A percentile compares a stretch with the other conserved stretches of the same genome.
Evolutionary conservation across 495 filamentous ascomycete species (phyloP).

Genomic region (Evernia prunastri): DNA sequence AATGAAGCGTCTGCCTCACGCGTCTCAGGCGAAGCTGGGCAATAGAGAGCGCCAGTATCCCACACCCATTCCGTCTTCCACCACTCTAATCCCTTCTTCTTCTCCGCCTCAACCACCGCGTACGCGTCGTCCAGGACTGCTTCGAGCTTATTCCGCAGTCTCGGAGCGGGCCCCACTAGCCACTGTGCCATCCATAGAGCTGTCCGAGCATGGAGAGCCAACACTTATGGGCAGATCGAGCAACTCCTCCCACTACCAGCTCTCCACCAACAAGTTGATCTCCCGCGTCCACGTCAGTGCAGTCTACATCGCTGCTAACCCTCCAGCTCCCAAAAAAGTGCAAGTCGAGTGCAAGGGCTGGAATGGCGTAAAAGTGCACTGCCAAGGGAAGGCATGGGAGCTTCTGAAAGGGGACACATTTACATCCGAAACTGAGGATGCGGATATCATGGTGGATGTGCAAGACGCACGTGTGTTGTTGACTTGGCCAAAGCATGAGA

Average conservation of each 20-base stretch:
- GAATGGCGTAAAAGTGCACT: slow-evolving; percentile 93
- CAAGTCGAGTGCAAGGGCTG: slow-evolving; percentile 87
- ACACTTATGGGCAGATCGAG: slow-evolving; percentile 85
- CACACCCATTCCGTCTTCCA: slow-evolving; percentile 88
- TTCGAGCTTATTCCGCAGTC: slow-evolving; percentile 58
- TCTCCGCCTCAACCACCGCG: slow-evolving; percentile 58
- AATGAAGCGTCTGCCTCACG: slow-evolving; percentile 60
- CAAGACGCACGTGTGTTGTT: slow-evolving; percentile 85
- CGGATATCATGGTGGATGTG: slow-evolving; percentile 93
- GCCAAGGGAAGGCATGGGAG: slow-evolving; percentile 80
- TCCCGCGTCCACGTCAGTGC: slow-evolving; percentile 90
- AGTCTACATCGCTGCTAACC: slow-evolving; percentile 62
- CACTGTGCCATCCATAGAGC: slow-evolving; percentile 68
- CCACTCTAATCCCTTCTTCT: slow-evolving; percentile 83
- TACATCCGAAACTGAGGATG: slow-evolving; percentile 79
- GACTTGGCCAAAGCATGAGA: slow-evolving; percentile 68
- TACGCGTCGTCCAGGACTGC: slow-evolving; percentile 48
- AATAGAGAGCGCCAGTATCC: slow-evolving; percentile 55
- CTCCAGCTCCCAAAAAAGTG: slow-evolving; percentile 60
- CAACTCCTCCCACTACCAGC: slow-evolving; percentile 84
- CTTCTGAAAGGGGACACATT: slow-evolving; percentile 84
- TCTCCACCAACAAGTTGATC: slow-evolving; percentile 84
- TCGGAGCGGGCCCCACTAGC: slow-evolving; percentile 82
- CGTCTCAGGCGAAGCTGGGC: slow-evolving; percentile 34
- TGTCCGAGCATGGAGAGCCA: slow-evolving; percentile 75